Evolutionary conservation across 169 alveolate genomes (phyloP), one percentile per base, ranked within the genome.

Genomic region (Miamiensis avidus): DNA sequence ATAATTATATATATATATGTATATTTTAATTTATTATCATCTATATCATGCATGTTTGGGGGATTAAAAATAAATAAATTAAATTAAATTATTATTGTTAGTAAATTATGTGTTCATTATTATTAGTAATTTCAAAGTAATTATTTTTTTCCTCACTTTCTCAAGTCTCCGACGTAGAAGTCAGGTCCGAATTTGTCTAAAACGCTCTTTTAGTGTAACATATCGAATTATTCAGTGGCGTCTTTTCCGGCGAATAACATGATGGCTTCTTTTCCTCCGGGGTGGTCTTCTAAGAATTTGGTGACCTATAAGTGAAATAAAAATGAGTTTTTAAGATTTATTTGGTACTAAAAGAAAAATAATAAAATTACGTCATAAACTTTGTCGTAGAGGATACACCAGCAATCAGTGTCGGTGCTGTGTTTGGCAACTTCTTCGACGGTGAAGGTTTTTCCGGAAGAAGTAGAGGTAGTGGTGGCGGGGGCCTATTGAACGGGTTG

Each of bases 231-330:
- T 49, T 49, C 69, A 33, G 87, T 26, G 0, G 87, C 87, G 74
- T 82, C 87, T 82, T 81, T 82, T 74, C 87, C 87, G 74, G 81
- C 75, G 74, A 74, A 74, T 31, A 77, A 32, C 31, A 77, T 28
- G 29, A 69, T 33, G 72, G 34, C 33, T 29, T 85, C 83, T 77
- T 34, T 72, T 26, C 85, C 81, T 77, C 83, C 83, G 34, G 84
- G 81, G 78, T 85, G 83, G 31, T 34, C 69, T 34, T n/a, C 74
- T 49, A 85, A 34, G 34, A 77, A 82, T 34, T 75, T 31, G 1
- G 87, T 82, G 4, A 82, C 89, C 69, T 49, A 11, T 11, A 49
- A 11, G 4, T n/a, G n/a, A n/a, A 49, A 49, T 49, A 49, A 11
- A 11, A 20, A 49, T 11, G 4, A 49, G 20, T 11, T 49, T 11